Conservation (phyloP, 2,329 filamentous ascomycete species). For the Phymatotrichopsis omnivora region DNA sequence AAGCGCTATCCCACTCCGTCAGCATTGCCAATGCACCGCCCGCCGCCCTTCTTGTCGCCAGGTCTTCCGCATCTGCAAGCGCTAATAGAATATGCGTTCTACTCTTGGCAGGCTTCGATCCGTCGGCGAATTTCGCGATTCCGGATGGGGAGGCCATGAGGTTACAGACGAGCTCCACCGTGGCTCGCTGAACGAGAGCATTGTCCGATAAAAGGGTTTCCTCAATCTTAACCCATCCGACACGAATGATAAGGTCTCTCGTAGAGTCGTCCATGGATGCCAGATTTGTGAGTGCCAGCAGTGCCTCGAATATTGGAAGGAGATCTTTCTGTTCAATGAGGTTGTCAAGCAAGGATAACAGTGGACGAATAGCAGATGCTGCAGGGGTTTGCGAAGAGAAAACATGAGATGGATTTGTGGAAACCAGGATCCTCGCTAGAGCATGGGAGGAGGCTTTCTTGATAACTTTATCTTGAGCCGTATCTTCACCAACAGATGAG, state of each 20-base stretch:
- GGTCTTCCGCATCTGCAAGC: slow-evolving; percentile 75
- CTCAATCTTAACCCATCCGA: slow-evolving; percentile 66
- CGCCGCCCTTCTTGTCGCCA: slow-evolving; percentile 67
- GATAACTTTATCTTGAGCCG: slow-evolving; percentile 30
- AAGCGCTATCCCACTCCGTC: slow-evolving; percentile 65
- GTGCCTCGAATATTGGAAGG: slow-evolving; percentile 76
- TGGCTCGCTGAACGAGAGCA: slow-evolving; percentile 64
- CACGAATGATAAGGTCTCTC: slow-evolving; percentile 59
- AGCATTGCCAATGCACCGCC: slow-evolving; percentile 81
- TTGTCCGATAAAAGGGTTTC: slow-evolving; percentile 73
- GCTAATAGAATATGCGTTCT: slow-evolving; percentile 77
- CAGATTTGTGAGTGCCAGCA: slow-evolving; percentile 89
- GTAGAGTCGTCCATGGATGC: slow-evolving; percentile 50
- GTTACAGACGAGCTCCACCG: slow-evolving; percentile 86
- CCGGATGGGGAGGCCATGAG: slow-evolving; percentile 45
- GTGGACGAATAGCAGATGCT: slow-evolving; percentile 69
- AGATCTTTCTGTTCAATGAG: slow-evolving; percentile 53
- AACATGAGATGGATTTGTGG: slow-evolving; percentile 70
- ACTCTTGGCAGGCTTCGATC: slow-evolving; percentile 55
- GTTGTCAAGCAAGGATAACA: slow-evolving; percentile 57
- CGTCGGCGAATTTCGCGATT: slow-evolving; percentile 41
- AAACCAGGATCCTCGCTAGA: slow-evolving; percentile 75
- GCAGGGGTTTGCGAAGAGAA: slow-evolving; percentile 70
- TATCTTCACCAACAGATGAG: slow-evolving; percentile 29
- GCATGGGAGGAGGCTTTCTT: slow-evolving; percentile 61